These are phyloP conservation scores for Aspergillus versicolor DNA, from an alignment of 2,329 filamentous ascomycete species.

Conservation along the genomic window DNA sequence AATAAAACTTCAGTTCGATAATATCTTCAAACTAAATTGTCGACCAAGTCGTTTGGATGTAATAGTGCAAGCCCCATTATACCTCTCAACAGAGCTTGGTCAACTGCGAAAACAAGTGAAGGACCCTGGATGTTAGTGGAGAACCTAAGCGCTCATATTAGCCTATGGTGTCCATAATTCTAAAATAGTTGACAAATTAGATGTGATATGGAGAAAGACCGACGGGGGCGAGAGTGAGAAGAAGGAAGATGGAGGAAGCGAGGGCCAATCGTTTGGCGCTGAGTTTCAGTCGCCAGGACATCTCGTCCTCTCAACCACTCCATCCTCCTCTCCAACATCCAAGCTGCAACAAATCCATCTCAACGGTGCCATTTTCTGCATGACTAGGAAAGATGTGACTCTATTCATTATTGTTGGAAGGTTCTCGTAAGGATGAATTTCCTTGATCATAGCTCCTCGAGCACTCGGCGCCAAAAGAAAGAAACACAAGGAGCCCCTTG, in stretches of 20 bases:
- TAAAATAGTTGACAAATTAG: conserved; percentile 1
- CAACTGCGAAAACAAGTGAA: not conserved
- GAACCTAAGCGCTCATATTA: not conserved
- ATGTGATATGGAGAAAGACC: not conserved
- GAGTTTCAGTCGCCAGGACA: conserved; percentile 4
- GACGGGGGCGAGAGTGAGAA: not conserved
- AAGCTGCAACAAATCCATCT: conserved; percentile 1
- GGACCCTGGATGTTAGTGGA: not conserved
- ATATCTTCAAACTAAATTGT: not conserved
- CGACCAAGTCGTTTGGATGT: not conserved
- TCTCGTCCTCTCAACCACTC: conserved; percentile 8
- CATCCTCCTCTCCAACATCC: not conserved
- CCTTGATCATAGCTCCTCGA: not conserved
- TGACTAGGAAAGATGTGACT: not conserved
- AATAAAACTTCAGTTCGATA: not conserved
- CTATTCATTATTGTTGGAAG: not conserved
- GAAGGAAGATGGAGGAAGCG: not conserved
- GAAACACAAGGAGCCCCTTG: conserved; percentile 3
- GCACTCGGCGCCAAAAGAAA: not conserved
- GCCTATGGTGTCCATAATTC: not conserved
- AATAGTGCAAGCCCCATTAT: not conserved
- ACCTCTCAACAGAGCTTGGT: not conserved
- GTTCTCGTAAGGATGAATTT: not conserved
- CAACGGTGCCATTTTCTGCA: not conserved
- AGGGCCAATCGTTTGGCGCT: conserved; percentile 11